Evolutionary conservation across 2,329 filamentous ascomycete species (phyloP).

Genomic region (Phialophora macrospora): DNA sequence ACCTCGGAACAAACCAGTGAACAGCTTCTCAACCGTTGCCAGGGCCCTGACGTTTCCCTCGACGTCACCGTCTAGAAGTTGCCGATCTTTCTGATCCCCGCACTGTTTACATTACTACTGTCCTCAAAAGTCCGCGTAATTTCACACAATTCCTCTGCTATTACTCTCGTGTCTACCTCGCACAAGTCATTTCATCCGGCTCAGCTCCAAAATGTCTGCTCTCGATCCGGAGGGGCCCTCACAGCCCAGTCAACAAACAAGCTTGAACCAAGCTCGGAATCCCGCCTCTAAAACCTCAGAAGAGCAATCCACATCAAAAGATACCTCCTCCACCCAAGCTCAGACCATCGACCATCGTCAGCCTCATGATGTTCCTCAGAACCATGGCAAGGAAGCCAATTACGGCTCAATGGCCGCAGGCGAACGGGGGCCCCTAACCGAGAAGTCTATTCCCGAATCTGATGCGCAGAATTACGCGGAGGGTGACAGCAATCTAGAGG

Average conservation of each 20-base stretch:
- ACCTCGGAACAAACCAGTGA: neutral
- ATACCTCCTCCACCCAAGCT: constrained; percentile 29
- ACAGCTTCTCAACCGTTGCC: neutral
- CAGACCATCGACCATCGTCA: constrained; percentile 37
- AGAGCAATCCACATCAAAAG: constrained; percentile 36
- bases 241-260: constrained; percentile 40
- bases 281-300: constrained; percentile 39
- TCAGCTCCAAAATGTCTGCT: constrained; percentile 28
- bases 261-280: constrained; percentile 41
- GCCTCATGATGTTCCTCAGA: constrained; percentile 38
- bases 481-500: constrained; percentile 38
- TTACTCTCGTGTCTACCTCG: neutral
- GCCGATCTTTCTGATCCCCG: neutral
- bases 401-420: constrained; percentile 39
- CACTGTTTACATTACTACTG: neutral
- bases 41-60: neutral
- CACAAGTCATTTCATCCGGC: neutral
- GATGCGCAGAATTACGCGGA: constrained; percentile 30
- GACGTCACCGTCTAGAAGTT: neutral
- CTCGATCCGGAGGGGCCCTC: constrained; percentile 40
- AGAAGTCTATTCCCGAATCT: constrained; percentile 33
- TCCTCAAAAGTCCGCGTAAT: neutral
- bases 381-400: constrained; percentile 36
- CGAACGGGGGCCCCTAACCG: constrained; percentile 33
- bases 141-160: neutral